phyloP scores from a whole-genome alignment of 2,329 filamentous ascomycete species.

The Ophiostoma sp. region DNA sequence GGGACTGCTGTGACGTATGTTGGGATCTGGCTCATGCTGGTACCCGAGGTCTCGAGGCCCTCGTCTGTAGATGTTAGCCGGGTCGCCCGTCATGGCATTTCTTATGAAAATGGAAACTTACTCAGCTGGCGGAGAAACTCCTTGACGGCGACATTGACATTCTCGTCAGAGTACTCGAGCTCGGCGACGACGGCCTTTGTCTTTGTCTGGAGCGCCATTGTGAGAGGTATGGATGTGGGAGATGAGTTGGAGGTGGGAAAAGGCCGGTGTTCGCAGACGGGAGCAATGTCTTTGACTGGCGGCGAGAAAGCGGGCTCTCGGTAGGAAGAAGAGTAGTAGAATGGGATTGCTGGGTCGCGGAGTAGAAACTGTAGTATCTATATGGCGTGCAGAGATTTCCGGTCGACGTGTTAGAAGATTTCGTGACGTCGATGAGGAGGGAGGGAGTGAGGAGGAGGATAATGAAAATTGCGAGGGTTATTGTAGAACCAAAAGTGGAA shows the following conservation, averaged over 20 bases:
- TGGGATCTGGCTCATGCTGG: conserved; percentile 89
- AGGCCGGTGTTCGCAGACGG: conserved; percentile 52
- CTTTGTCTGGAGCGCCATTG: conserved; percentile 62
- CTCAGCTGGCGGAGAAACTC: conserved; percentile 87
- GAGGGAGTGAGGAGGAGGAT: neutral
- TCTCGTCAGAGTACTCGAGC: conserved; percentile 76
- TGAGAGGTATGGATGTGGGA: conserved; percentile 51
- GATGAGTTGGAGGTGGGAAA: conserved; percentile 50
- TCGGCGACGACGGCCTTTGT: conserved; percentile 74
- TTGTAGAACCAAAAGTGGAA: conserved; percentile 4
- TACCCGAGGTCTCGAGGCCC: conserved; percentile 70
- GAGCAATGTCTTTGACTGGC: conserved; percentile 36
- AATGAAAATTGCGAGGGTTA: neutral
- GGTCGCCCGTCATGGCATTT: neutral
- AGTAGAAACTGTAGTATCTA: conserved; percentile 45
- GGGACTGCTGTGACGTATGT: conserved; percentile 94
- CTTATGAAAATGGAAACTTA: conserved; percentile 29
- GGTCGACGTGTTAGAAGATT: conserved; percentile 13
- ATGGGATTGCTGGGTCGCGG: conserved; percentile 45
- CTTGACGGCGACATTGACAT: conserved; percentile 72
- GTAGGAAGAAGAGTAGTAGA: conserved; percentile 34
- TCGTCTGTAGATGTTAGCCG: conserved; percentile 53
- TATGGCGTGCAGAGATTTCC: neutral
- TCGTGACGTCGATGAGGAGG: conserved; percentile 19
- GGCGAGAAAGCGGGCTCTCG: conserved; percentile 40